A percentile compares a stretch with the other conserved stretches of the same genome.
Evolutionary conservation across 192 early-diverging fungal species (phyloP).

Genomic region (Entomortierella lignicola): DNA sequence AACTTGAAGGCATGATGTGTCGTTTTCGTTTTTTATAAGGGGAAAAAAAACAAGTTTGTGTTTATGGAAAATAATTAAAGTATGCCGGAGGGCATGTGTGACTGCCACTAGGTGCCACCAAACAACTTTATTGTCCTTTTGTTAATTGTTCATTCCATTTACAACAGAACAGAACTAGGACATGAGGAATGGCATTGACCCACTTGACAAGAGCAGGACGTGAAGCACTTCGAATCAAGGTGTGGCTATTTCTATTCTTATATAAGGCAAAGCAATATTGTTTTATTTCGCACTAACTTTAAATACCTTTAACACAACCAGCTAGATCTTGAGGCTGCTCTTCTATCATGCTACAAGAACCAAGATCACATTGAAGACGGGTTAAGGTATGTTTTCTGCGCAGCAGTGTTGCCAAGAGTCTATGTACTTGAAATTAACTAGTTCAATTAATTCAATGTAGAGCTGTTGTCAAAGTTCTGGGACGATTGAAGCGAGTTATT

Average conservation of each 20-base stretch:
- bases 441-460: constrained; percentile 13
- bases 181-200: constrained; percentile 29
- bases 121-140: background rate
- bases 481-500: constrained; percentile 9
- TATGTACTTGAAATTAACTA: too few relatives aligned
- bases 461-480: background rate
- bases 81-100: background rate
- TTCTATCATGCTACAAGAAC: constrained; percentile 26
- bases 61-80: background rate
- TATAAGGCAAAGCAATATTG: too few relatives aligned
- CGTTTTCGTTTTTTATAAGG: background rate
- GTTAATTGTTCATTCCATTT: background rate
- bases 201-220: constrained; percentile 32
- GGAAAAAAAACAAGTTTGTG: background rate
- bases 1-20: constrained; percentile 64
- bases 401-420: too few relatives aligned
- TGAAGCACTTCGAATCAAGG: constrained; percentile 32
- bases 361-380: background rate
- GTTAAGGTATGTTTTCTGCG: constrained; percentile 1
- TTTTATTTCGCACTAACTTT: too few relatives aligned
- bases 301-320: background rate
- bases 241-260: too few relatives aligned
- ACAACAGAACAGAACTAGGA: too few relatives aligned
- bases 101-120: background rate
- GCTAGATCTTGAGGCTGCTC: constrained; percentile 45